phyloP scores from a whole-genome alignment of 345 rosid genomes.

The Camelina hispida region DNA sequence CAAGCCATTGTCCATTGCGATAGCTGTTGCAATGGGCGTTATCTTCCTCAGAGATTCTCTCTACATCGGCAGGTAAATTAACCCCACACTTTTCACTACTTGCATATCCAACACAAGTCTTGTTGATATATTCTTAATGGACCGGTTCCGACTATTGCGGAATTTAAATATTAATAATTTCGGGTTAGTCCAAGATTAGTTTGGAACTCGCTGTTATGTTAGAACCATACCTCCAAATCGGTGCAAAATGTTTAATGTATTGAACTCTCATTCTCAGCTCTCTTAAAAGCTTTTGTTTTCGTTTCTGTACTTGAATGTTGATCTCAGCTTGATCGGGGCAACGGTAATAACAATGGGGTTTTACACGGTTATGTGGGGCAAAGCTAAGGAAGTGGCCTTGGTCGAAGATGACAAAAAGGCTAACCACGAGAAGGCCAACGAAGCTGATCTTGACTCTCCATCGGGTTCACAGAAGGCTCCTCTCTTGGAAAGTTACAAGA shows the following conservation, averaged over 20 bases:
- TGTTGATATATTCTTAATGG: background rate
- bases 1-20: slow-evolving; percentile 75
- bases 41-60: slow-evolving; percentile 75
- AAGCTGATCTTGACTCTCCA: slow-evolving; percentile 40
- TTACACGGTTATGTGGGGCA: slow-evolving; percentile 92
- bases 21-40: slow-evolving; percentile 72
- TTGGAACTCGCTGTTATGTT: background rate
- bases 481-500: slow-evolving; percentile 60
- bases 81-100: background rate
- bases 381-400: slow-evolving; percentile 63
- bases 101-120: background rate
- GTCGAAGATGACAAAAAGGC: slow-evolving; percentile 48
- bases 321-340: slow-evolving; percentile 71
- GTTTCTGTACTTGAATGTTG: background rate
- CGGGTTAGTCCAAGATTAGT: background rate
- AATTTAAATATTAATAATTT: background rate
- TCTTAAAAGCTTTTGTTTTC: background rate
- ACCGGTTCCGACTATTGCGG: background rate
- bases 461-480: slow-evolving; percentile 56
- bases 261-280: background rate
- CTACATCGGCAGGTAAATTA: slow-evolving; percentile 65
- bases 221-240: slow-evolving; percentile 3
- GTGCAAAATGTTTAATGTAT: background rate
- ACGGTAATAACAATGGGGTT: slow-evolving; percentile 74
- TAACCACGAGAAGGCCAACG: slow-evolving; percentile 33